Conservation (phyloP, 257 asterid genomes). For the Forsythia viridissima region DNA sequence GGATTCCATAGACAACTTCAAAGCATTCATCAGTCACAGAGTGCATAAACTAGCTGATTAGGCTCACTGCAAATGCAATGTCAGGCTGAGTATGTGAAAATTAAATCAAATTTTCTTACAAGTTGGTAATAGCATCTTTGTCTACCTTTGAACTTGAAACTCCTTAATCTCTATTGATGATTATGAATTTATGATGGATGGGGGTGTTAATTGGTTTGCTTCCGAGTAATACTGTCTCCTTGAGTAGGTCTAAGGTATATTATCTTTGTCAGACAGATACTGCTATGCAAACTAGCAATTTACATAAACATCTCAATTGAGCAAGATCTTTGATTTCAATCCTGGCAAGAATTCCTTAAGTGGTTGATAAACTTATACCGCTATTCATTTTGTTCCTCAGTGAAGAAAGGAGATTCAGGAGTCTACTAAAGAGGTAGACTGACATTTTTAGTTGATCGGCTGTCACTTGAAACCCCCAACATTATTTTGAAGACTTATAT, state of each 20-base stretch:
- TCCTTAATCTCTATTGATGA: neutral
- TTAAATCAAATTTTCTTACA: neutral
- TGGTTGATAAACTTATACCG: neutral
- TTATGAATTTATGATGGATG: neutral
- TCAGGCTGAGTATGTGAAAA: neutral
- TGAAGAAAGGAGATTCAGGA: too few species aligned
- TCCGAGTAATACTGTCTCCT: neutral
- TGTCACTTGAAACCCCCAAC: neutral
- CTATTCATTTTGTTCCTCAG: neutral
- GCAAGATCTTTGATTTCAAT: neutral
- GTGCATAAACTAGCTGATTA: neutral
- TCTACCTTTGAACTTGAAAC: neutral
- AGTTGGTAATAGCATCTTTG: neutral
- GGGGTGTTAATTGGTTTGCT: neutral
- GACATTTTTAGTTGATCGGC: neutral
- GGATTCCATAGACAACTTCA: neutral
- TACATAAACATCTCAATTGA: neutral
- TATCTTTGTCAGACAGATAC: neutral
- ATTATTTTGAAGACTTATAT: neutral
- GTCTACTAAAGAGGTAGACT: neutral
- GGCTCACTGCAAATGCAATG: neutral
- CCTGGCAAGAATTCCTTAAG: neutral
- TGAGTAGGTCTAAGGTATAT: neutral
- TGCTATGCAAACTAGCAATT: neutral
- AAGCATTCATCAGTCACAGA: neutral